Evolutionary conservation across 164 flowering plant species (phyloP).

Genomic region (Annona cherimola): DNA sequence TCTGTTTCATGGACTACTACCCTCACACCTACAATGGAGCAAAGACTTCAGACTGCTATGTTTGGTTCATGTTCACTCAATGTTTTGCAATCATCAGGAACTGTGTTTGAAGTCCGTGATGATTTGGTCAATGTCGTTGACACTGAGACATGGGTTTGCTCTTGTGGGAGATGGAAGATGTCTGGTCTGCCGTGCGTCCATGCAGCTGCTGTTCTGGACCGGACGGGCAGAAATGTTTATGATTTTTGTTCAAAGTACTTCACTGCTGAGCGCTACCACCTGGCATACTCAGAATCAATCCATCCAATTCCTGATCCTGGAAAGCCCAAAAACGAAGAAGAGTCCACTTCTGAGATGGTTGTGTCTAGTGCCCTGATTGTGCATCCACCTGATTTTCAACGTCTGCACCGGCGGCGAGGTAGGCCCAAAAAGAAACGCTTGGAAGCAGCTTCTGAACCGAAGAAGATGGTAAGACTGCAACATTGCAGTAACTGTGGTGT

Average conservation of each 20-base stretch:
- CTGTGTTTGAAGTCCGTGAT: constrained; percentile 53
- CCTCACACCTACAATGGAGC: constrained; percentile 66
- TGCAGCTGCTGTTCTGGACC: constrained; percentile 60
- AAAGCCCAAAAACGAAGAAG: constrained; percentile 24
- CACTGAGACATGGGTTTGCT: constrained; percentile 57
- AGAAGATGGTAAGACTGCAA: constrained; percentile 12
- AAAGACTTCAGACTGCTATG: constrained; percentile 48
- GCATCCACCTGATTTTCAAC: constrained; percentile 21
- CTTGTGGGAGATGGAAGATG: constrained; percentile 61
- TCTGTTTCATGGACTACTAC: constrained; percentile 49
- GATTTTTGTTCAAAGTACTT: constrained; percentile 63
- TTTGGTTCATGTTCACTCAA: constrained; percentile 30
- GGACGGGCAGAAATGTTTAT: constrained; percentile 42
- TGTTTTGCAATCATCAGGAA: constrained; percentile 36
- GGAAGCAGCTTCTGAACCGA: constrained; percentile 6
- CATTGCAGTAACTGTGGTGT: constrained; percentile 30
- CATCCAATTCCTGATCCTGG: constrained; percentile 57
- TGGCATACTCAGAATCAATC: constrained; percentile 63
- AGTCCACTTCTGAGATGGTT: constrained; percentile 15
- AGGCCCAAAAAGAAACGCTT: constrained; percentile 17
- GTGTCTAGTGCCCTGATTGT: constrained; percentile 32
- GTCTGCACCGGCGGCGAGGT: background rate
- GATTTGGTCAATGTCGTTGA: constrained; percentile 41
- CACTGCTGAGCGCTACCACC: constrained; percentile 43
- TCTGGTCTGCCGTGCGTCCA: constrained; percentile 74